A percentile compares a stretch with the other conserved stretches of the same genome.
Evolutionary conservation across 2,329 filamentous ascomycete species (phyloP).

Genomic region (Botryotinia narcissicola): DNA sequence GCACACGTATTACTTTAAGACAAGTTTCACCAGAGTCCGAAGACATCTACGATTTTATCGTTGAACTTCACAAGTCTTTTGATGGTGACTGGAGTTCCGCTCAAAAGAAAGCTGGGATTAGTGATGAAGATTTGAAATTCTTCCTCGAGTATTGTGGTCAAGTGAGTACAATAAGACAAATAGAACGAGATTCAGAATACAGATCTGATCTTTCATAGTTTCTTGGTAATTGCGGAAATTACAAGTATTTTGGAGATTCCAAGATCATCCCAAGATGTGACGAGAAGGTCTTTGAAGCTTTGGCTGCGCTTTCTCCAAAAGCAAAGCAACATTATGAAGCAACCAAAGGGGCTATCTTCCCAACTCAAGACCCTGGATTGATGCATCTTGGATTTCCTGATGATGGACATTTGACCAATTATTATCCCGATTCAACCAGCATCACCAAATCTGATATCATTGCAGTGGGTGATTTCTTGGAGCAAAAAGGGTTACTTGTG

Average conservation of each 20-base stretch:
- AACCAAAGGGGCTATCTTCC: conserved; percentile 71
- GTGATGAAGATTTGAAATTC: conserved; percentile 59
- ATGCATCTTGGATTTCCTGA: conserved; percentile 77
- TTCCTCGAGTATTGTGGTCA: conserved; percentile 72
- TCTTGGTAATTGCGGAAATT: conserved; percentile 75
- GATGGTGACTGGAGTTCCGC: conserved; percentile 70
- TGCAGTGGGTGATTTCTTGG: conserved; percentile 69
- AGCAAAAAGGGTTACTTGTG: conserved; percentile 65
- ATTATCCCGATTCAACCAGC: conserved; percentile 72
- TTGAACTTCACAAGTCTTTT: conserved; percentile 65
- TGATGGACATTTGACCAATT: conserved; percentile 74
- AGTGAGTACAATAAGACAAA: background rate
- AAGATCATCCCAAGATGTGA: conserved; percentile 77
- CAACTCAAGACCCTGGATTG: conserved; percentile 58
- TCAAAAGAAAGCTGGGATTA: conserved; percentile 61
- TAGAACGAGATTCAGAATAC: background rate
- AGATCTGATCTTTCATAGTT: conserved; percentile 48
- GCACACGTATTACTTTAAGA: conserved; percentile 73
- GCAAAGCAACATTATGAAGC: conserved; percentile 64
- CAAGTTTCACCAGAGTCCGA: conserved; percentile 82
- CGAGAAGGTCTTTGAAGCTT: conserved; percentile 60
- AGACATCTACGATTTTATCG: conserved; percentile 76
- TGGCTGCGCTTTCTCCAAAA: conserved; percentile 59
- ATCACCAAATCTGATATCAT: conserved; percentile 76
- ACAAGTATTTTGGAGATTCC: conserved; percentile 82